Percentiles rank a stretch among this genome's conserved stretches.
These are phyloP conservation scores for Botrytis deweyae DNA, from an alignment of 2,329 filamentous ascomycete genomes.

Conservation along the genomic window DNA sequence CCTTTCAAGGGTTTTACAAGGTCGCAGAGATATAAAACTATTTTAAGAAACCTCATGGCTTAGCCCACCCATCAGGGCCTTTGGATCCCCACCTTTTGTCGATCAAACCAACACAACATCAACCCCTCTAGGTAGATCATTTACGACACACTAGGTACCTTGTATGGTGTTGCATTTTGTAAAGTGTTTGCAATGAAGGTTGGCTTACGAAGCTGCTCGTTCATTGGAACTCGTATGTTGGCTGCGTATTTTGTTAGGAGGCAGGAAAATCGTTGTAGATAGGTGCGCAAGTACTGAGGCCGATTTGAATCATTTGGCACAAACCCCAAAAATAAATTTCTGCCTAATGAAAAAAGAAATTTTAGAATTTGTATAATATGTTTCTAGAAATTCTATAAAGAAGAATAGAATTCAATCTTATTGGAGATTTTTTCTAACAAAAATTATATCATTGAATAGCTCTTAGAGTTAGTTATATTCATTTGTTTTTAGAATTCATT, in stretches of 20 bases:
- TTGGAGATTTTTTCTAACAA: no score
- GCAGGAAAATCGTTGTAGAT: not conserved
- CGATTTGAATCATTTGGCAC: no score
- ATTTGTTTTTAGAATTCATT: no score
- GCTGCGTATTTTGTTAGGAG: not conserved
- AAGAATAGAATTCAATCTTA: no score
- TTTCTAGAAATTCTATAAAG: no score
- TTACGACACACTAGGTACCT: constrained; percentile 2
- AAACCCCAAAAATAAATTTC: no score
- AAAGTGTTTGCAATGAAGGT: not conserved
- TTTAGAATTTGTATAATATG: no score
- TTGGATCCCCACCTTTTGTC: constrained; percentile 10
- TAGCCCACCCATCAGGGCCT: not conserved
- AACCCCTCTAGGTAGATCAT: constrained; percentile 4
- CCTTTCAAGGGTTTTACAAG: not conserved
- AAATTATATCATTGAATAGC: no score
- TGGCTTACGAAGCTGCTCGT: not conserved
- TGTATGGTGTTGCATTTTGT: not conserved
- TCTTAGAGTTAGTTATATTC: no score
- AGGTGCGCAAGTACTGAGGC: no score
- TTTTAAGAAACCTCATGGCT: constrained; percentile 15
- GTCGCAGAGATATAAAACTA: constrained; percentile 2
- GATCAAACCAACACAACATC: constrained; percentile 6
- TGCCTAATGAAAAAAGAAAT: no score
- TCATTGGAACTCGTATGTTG: not conserved